Evolutionary conservation across 2,329 filamentous ascomycete genomes (phyloP).

Genomic region (Alternaria brassicae): DNA sequence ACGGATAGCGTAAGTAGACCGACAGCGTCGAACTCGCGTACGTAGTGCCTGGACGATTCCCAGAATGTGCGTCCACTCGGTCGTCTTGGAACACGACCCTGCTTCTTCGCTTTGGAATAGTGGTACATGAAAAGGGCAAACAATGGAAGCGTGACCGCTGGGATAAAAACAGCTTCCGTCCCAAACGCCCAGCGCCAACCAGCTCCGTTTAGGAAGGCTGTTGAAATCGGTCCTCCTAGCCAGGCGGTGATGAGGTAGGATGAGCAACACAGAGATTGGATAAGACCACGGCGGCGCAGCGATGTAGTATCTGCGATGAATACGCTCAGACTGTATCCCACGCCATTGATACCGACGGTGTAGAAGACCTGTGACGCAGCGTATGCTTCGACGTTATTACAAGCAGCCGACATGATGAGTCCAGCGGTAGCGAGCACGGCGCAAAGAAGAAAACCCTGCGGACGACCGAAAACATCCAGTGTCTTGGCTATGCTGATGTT

Average conservation of each 20-base stretch:
- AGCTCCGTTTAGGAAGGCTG: conserved; percentile 54
- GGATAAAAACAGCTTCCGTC: conserved; percentile 68
- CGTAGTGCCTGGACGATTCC: conserved; percentile 62
- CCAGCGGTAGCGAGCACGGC: conserved; percentile 24
- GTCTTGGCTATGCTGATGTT: conserved; percentile 49
- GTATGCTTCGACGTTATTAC: conserved; percentile 64
- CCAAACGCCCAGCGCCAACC: conserved; percentile 73
- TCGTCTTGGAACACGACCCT: conserved; percentile 54
- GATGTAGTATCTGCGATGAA: conserved; percentile 72
- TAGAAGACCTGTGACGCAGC: conserved; percentile 71
- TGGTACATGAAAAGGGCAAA: conserved; percentile 64
- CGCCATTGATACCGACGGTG: conserved; percentile 10
- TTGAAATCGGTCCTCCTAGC: conserved; percentile 28
- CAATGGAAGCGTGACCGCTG: conserved; percentile 66
- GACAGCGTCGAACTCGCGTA: conserved; percentile 67
- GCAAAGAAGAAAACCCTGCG: conserved; percentile 43
- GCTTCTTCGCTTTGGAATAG: conserved; percentile 64
- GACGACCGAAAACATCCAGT: conserved; percentile 49
- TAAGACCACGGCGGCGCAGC: conserved; percentile 67
- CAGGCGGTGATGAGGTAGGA: conserved; percentile 31
- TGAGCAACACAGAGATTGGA: conserved; percentile 58
- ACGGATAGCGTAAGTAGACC: conserved; percentile 66
- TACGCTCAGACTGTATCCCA: conserved; percentile 40
- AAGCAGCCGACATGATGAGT: conserved; percentile 71
- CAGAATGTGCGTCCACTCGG: conserved; percentile 14